A percentile compares a stretch with the other conserved stretches of the same genome.
phyloP scores from a whole-genome alignment of 805 yeast species.

The Sugiyamaella chiloensis region DNA sequence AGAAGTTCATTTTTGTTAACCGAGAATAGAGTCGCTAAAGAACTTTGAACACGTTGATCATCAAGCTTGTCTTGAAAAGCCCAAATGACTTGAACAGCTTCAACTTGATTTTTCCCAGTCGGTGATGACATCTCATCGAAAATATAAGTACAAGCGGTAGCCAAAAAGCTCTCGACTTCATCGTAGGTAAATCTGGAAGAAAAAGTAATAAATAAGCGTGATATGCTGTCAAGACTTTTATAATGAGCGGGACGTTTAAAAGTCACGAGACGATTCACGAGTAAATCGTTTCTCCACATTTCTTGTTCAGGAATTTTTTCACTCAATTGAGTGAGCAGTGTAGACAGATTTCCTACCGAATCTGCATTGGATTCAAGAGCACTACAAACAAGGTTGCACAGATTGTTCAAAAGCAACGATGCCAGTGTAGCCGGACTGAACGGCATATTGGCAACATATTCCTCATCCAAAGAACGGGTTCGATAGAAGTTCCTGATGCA shows the following conservation, averaged over 20 bases:
- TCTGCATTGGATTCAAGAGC: background rate
- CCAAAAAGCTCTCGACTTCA: constrained; percentile 40
- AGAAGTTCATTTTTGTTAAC: constrained; percentile 33
- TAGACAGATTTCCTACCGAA: constrained; percentile 7
- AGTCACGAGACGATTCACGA: constrained; percentile 31
- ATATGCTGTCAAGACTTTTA: constrained; percentile 31
- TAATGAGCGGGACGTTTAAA: constrained; percentile 2
- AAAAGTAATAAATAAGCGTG: constrained; percentile 41
- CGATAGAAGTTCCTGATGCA: constrained; percentile 28
- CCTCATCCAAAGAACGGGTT: constrained; percentile 4
- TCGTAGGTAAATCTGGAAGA: constrained; percentile 31
- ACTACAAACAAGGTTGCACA: background rate
- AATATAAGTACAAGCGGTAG: constrained; percentile 43
- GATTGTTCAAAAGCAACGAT: constrained; percentile 16
- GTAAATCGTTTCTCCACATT: constrained; percentile 36
- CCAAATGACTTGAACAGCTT: constrained; percentile 64
- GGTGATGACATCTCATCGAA: constrained; percentile 54
- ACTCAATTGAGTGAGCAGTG: constrained; percentile 31
- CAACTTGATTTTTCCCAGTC: constrained; percentile 61
- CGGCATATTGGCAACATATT: constrained; percentile 16
- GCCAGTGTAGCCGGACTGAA: constrained; percentile 20
- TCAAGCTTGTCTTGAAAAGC: constrained; percentile 51
- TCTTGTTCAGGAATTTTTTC: constrained; percentile 46
- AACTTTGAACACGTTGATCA: constrained; percentile 65
- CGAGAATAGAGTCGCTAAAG: constrained; percentile 55